These are phyloP conservation scores for Acrocalymma vagum DNA, from an alignment of 2,329 filamentous ascomycete genomes.

Conservation along the genomic window DNA sequence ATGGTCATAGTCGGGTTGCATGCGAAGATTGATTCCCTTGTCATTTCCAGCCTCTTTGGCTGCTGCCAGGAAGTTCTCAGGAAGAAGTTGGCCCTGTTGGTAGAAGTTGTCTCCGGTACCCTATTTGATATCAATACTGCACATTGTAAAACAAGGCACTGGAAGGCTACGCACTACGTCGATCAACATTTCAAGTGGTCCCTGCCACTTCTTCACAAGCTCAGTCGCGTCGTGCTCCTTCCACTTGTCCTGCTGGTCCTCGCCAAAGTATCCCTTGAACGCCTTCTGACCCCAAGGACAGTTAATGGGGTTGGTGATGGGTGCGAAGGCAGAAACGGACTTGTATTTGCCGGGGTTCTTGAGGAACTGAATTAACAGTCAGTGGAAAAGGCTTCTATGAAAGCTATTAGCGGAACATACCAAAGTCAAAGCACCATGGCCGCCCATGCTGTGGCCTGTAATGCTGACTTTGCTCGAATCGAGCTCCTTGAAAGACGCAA, in stretches of 20 bases:
- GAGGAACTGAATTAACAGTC: constrained; percentile 66
- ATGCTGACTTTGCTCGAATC: constrained; percentile 79
- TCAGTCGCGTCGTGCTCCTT: constrained; percentile 92
- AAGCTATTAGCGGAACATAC: constrained; percentile 42
- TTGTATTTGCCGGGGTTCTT: constrained; percentile 91
- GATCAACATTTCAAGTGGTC: constrained; percentile 78
- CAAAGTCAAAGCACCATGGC: constrained; percentile 91
- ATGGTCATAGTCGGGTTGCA: constrained; percentile 93
- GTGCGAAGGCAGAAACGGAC: constrained; percentile 88
- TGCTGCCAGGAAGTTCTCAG: constrained; percentile 88
- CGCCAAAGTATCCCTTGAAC: constrained; percentile 88
- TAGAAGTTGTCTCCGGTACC: constrained; percentile 97
- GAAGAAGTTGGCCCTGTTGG: constrained; percentile 89
- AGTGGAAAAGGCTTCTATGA: constrained; percentile 8
- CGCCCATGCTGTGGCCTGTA: constrained; percentile 96
- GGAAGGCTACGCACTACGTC: constrained; percentile 73
- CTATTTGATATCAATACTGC: constrained; percentile 51
- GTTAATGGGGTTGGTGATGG: constrained; percentile 83
- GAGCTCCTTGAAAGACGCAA: constrained; percentile 74
- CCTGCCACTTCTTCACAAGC: constrained; percentile 79
- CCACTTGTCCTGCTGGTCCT: constrained; percentile 76
- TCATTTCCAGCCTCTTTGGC: constrained; percentile 77
- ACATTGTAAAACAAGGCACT: background rate
- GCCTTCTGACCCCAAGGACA: constrained; percentile 98
- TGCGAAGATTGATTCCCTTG: constrained; percentile 77